Base-by-base conservation (phyloP, 176 grass and related monocot genomes). In the Eleusine coracana region DNA sequence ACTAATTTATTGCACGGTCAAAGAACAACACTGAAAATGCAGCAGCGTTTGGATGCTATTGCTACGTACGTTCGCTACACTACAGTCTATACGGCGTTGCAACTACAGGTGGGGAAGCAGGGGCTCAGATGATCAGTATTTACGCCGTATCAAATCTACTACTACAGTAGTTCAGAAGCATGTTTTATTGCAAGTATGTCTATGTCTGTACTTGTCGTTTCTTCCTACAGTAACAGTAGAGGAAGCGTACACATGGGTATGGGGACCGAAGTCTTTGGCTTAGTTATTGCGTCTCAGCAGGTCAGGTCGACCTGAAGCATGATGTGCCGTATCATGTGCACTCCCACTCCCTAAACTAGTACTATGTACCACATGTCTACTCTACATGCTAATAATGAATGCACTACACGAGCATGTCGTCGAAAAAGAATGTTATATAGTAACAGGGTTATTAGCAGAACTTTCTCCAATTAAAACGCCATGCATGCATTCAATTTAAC, bases 381-480 rank as follows among this genome's bases (percentile, higher is more conserved):
- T 9, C 41, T 8, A 44, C 6, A 44, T 44, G 41, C 41, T 44
- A 46, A 45, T 45, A 45, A 10, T 12, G 44, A 46, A 46, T 46
- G 44, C 44, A 46, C 44, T 10, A 10, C 44, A 46, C 44, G 44
- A 46, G 44, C 44, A 11, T 46, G 44, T 10, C 44, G 31, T 34
- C 44, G 2, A 45, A 46, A 2, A 46, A 11, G 44, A 46, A 46
- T 46, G 10, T 11, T 46, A 36, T 21, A 46, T 12, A 14, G 20
- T 66, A 18, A 29, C 6, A 25, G 1, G 10, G 0, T 13, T 11
- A 3, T 49, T 49, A 46, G 16, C 17, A 39, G 9, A 45, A 10
- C 48, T 77, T 84, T 70, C 34, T 45, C 49, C 14, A 84, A 83
- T 51, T 51, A 51, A 51, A 25, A 71, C 40, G 41, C 8, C 68